Percentiles rank a stretch among this genome's conserved stretches.
phyloP scores from a whole-genome alignment of 805 yeast genomes.

The Ogataea nakhonphanomensis region DNA sequence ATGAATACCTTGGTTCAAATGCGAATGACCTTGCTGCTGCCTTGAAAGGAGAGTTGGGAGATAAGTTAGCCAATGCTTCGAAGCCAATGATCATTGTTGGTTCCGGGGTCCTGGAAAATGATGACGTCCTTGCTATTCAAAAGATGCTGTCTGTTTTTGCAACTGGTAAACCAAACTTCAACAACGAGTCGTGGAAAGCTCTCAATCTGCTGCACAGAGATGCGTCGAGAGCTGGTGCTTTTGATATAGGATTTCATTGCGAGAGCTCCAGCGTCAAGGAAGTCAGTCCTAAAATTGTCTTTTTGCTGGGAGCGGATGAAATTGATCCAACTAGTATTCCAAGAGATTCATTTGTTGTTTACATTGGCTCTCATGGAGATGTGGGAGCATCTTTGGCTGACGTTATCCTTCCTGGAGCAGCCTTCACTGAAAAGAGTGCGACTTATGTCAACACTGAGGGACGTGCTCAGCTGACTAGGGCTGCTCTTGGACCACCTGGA shows the following conservation, averaged over 20 bases:
- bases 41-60: slow-evolving; percentile 64
- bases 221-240: slow-evolving; percentile 85
- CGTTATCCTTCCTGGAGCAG: slow-evolving; percentile 81
- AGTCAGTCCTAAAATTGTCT: slow-evolving; percentile 67
- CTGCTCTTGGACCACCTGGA: slow-evolving; percentile 85
- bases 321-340: slow-evolving; percentile 66
- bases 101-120: slow-evolving; percentile 68
- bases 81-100: slow-evolving; percentile 80
- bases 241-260: slow-evolving; percentile 74
- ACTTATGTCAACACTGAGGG: slow-evolving; percentile 90
- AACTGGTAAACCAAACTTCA: slow-evolving; percentile 51
- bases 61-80: slow-evolving; percentile 60
- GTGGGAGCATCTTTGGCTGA: slow-evolving; percentile 85
- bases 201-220: slow-evolving; percentile 76
- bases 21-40: slow-evolving; percentile 57
- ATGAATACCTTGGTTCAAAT: slow-evolving; percentile 59
- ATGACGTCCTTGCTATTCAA: slow-evolving; percentile 60
- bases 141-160: slow-evolving; percentile 61
- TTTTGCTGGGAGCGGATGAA: slow-evolving; percentile 84
- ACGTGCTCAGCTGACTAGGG: slow-evolving; percentile 78
- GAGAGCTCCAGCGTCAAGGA: slow-evolving; percentile 42
- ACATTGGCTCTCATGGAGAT: slow-evolving; percentile 93
- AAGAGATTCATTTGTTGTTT: slow-evolving; percentile 79
- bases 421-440: slow-evolving; percentile 83
- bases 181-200: slow-evolving; percentile 77